phyloP scores from a whole-genome alignment of 305 asterid species.

The Rubia balearica region DNA sequence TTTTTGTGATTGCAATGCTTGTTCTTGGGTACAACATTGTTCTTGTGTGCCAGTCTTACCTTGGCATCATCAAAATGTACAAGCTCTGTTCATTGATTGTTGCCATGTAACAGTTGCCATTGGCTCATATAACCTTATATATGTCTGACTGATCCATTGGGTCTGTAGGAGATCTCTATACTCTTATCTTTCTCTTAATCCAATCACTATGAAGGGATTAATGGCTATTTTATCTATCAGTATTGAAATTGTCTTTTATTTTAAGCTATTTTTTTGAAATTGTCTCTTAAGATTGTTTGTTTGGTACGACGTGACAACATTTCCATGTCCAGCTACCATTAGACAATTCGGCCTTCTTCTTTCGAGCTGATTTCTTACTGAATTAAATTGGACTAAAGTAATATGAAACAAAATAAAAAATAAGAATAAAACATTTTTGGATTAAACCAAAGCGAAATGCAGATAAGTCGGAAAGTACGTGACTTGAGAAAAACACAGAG shows the following conservation, averaged over 20 bases:
- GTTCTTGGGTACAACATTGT: not conserved
- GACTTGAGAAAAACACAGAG: no score
- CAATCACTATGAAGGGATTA: slow-evolving; percentile 4
- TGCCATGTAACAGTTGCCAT: slow-evolving; percentile 8
- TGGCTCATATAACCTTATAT: slow-evolving; percentile 3
- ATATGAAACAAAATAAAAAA: no score
- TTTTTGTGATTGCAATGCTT: not conserved
- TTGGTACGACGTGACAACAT: not conserved
- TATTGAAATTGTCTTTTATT: not conserved
- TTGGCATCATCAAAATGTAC: slow-evolving; percentile 15
- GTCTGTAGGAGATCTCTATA: slow-evolving; percentile 5
- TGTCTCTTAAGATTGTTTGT: not conserved
- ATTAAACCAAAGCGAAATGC: no score
- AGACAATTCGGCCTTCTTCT: not conserved
- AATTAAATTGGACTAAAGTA: no score
- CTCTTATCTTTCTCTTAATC: not conserved
- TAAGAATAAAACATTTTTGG: no score
- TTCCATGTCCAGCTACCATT: slow-evolving; percentile 4
- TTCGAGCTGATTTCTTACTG: no score
- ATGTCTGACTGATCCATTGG: not conserved
- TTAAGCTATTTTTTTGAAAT: not conserved
- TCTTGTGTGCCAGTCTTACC: not conserved
- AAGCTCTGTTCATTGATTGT: slow-evolving; percentile 10
- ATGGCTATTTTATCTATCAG: not conserved
- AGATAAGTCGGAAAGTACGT: no score